These are phyloP conservation scores for Arthrobotrys sphaeroides DNA, from an alignment of 2,329 filamentous ascomycete genomes.

Conservation along the genomic window DNA sequence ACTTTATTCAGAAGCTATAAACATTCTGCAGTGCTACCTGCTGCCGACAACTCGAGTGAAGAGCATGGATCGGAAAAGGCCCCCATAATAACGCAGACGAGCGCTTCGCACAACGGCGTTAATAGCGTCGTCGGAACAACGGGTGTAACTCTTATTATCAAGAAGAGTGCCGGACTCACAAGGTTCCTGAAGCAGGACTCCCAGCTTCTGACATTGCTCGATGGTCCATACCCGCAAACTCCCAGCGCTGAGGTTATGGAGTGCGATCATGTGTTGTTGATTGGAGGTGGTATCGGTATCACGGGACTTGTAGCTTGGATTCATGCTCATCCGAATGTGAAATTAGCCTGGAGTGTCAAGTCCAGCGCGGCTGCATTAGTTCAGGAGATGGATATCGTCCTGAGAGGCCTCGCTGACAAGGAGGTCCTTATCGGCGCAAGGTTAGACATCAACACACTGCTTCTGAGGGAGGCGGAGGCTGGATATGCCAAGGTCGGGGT, in stretches of 20 bases:
- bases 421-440: conserved; percentile 60
- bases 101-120: background rate
- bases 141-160: conserved; percentile 61
- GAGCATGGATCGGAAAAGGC: background rate
- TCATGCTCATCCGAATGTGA: conserved; percentile 60
- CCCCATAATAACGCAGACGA: background rate
- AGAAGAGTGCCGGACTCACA: conserved; percentile 61
- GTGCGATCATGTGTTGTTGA: conserved; percentile 62
- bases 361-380: conserved; percentile 57
- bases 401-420: conserved; percentile 59
- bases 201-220: conserved; percentile 61
- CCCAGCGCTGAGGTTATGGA: conserved; percentile 57
- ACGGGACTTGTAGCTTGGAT: conserved; percentile 62
- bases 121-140: conserved; percentile 7
- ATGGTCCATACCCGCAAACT: conserved; percentile 62
- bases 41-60: background rate
- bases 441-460: conserved; percentile 59
- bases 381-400: conserved; percentile 58
- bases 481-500: conserved; percentile 60
- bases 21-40: background rate
- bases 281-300: conserved; percentile 66
- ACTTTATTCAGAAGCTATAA: conserved; percentile 48
- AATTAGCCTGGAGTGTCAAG: conserved; percentile 61
- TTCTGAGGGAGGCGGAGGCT: conserved; percentile 59
- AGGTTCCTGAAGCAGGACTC: conserved; percentile 56